Evolutionary conservation across 768 basidiomycete genomes (phyloP), one percentile per base, ranked within the genome.

Genomic region (Lyophyllum shimeji): DNA sequence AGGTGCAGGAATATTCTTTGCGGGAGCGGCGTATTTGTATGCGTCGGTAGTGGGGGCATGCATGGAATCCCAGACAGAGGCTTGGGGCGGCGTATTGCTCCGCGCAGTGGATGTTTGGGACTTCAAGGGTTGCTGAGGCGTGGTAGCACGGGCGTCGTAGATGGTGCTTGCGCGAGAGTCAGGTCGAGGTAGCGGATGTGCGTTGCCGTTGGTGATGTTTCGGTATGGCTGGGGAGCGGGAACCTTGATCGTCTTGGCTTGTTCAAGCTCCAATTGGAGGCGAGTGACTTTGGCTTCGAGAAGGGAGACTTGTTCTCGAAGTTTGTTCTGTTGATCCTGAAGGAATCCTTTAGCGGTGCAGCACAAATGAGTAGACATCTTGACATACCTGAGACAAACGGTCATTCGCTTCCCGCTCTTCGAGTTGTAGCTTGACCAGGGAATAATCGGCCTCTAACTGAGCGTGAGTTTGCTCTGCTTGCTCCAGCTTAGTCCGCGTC

Each of bases 21-120:
- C 45, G 39, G 52, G 53, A 11, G 29, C 20, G 25, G 56, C 60
- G 55, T 66, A 66, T 59, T 73, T 66, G 63, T 66, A 66, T 25
- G 57, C 40, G 58, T 65, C 66, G 44, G 66, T 63, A 21, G 65
- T 65, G 18, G 79, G 78, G 8, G 79, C 77, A 54, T 82, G 78
- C 68, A 81, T 90, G 1, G 91, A 93, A 63, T 90, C 85, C 81
- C 86, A 84, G 12, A 91, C 87, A 1, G 86, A 86, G 6, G 79
- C 62, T 52, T 69, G 65, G 39, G 81, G 79, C n/a, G 82, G 80
- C 3, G 85, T 81, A 47, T 72, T 67, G 37, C 77, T 76, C 29
- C 78, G 74, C 27, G 65, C 65, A 44, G 66, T 72, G 13, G 67
- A 69, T n/a, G 68, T 63, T 50, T 73, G 72, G 13, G 72, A 71